Evolutionary conservation across 2,329 filamentous ascomycete species (phyloP).

Genomic region (Aspergillus carbonarius): DNA sequence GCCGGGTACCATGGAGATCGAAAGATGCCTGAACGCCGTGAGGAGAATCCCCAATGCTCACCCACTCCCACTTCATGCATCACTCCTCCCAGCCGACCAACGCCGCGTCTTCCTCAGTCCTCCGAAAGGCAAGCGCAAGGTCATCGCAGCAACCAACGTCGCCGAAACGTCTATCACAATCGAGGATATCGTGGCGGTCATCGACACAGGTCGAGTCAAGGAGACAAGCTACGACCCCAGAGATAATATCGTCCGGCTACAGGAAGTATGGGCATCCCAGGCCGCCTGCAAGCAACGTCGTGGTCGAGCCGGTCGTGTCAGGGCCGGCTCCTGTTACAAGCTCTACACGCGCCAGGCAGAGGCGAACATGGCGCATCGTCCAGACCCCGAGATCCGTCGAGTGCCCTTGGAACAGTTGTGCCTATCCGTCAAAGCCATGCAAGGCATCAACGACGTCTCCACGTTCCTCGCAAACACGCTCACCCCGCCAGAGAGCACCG

Average conservation of each 20-base stretch:
- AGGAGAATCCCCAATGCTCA: constrained; percentile 66
- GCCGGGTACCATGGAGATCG: constrained; percentile 89
- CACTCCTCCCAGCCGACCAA: constrained; percentile 83
- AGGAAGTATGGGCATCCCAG: constrained; percentile 91
- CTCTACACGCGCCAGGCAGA: constrained; percentile 87
- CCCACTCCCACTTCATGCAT: constrained; percentile 86
- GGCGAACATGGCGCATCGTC: constrained; percentile 76
- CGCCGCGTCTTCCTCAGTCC: constrained; percentile 77
- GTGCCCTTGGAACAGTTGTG: constrained; percentile 94
- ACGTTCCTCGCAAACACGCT: constrained; percentile 81
- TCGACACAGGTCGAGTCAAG: constrained; percentile 93
- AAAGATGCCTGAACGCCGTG: constrained; percentile 70
- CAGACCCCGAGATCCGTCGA: constrained; percentile 89
- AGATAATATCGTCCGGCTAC: constrained; percentile 90
- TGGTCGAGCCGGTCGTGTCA: constrained; percentile 89
- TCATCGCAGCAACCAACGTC: constrained; percentile 94
- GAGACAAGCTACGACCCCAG: constrained; percentile 91
- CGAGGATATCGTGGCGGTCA: constrained; percentile 92
- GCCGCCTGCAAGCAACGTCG: constrained; percentile 93
- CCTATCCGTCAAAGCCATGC: constrained; percentile 89
- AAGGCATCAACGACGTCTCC: constrained; percentile 74
- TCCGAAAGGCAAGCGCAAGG: constrained; percentile 79
- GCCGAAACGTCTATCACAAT: constrained; percentile 99
- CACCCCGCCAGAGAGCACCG: constrained; percentile 80
- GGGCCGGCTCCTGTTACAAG: constrained; percentile 90